Conservation (phyloP, 2,329 filamentous ascomycete species). For the Alternaria alternata region DNA sequence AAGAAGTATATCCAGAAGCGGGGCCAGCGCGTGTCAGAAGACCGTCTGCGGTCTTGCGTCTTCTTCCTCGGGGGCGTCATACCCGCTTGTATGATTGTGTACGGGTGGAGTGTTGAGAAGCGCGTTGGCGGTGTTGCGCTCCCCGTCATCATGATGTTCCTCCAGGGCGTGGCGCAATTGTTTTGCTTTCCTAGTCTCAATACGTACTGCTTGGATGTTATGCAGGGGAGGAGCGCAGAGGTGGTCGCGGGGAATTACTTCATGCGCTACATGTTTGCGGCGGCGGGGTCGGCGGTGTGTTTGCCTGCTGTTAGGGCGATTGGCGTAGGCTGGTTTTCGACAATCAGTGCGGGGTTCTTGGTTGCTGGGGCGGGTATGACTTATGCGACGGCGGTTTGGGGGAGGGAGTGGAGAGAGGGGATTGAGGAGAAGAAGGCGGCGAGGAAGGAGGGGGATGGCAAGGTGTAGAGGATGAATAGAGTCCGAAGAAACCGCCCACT, state of each 20-base stretch:
- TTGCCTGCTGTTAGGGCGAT: conserved; percentile 77
- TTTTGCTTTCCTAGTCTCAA: conserved; percentile 80
- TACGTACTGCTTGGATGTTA: conserved; percentile 84
- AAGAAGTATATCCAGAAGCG: conserved; percentile 69
- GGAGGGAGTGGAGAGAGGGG: conserved; percentile 61
- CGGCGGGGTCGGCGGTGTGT: conserved; percentile 73
- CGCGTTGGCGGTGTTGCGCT: conserved; percentile 64
- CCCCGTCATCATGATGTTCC: conserved; percentile 76
- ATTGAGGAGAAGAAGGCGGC: conserved; percentile 60
- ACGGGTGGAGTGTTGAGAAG: conserved; percentile 70
- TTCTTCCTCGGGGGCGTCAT: conserved; percentile 66
- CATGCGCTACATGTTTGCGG: conserved; percentile 77
- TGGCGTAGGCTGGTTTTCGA: conserved; percentile 83
- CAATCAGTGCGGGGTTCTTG: conserved; percentile 69
- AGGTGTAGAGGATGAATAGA: neutral
- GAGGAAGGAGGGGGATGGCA: conserved; percentile 38
- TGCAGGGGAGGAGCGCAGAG: conserved; percentile 74
- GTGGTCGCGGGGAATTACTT: conserved; percentile 84
- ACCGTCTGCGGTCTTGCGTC: conserved; percentile 66
- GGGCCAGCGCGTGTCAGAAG: conserved; percentile 69
- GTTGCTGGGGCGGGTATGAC: conserved; percentile 56
- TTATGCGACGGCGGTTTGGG: conserved; percentile 61
- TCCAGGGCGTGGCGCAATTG: conserved; percentile 76
- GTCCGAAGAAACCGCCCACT: no score
- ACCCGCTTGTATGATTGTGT: conserved; percentile 71